phyloP scores from a whole-genome alignment of 176 grass and related monocot species.

The Raddia distichophylla region DNA sequence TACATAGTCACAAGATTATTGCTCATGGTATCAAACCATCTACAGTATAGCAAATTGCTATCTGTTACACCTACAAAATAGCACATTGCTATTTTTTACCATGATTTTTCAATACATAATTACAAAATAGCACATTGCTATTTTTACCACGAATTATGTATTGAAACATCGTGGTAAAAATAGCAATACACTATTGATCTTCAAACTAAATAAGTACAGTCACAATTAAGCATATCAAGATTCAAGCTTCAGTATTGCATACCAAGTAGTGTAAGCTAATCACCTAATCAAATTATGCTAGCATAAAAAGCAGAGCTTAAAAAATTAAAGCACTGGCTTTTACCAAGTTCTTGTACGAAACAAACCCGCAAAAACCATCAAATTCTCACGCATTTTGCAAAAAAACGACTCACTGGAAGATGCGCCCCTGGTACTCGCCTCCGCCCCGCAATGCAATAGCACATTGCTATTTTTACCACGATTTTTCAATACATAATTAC shows the following conservation, averaged over 20 bases:
- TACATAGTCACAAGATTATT: not conserved
- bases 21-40: not conserved
- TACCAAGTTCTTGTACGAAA: not conserved
- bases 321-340: not conserved
- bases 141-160: not conserved
- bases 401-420: conserved; percentile 84
- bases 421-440: conserved; percentile 69
- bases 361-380: not conserved
- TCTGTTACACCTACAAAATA: not conserved
- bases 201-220: conserved; percentile 10
- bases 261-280: not conserved
- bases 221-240: not conserved
- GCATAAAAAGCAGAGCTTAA: conserved; percentile 6
- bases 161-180: no score
- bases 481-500: no score
- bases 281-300: not conserved
- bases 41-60: not conserved
- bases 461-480: not conserved
- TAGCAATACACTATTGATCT: no score
- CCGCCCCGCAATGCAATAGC: conserved; percentile 7
- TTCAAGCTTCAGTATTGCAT: not conserved
- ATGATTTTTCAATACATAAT: not conserved
- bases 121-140: not conserved
- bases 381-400: conserved; percentile 3
- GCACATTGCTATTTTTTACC: not conserved